Evolutionary conservation across 257 asterid genomes (phyloP), one percentile per base, ranked within the genome.

Genomic region (Plectranthus barbatus): DNA sequence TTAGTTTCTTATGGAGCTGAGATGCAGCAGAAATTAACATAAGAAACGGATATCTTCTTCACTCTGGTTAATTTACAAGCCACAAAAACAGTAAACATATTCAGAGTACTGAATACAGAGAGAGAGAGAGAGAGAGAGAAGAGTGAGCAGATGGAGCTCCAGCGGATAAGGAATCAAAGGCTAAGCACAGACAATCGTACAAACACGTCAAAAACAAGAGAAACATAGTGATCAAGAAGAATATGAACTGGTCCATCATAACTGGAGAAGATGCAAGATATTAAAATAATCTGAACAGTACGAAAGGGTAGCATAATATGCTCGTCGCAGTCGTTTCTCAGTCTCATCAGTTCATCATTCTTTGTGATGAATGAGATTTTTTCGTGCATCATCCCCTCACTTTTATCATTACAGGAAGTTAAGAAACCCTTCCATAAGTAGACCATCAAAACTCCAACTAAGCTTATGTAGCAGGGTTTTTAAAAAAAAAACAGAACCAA

Each of bases 1-100:
- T 72, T 71, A 80, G 83, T 60, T 85, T 76, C 48, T 52, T 55
- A 59, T 83, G 95, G 78, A 67, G 74, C 98, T 92, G 84, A 71
- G 74, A 50, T 56, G 52, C 58, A 45, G 52, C 34, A 63, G 49
- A 74, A 36, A 47, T 33, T 33, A 58, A 58, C 31, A 64, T 61
- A 19, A 62, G 2, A 53, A 54, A 51, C 15, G 18, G 50, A 54
- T 44, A 19, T 45, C 63, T 29, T 19, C 36, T 23, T 7, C 39
- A 62, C 47, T 58, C 59, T 42, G 24, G 17, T 21, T 18, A 51
- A 29, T 42, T 21, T 58, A 3, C 49, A 23, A 36, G 51, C 61
- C 47, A 18, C 0, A 21, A 17, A 37, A 40, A 39, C 5, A 44
- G 44, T 50, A 46, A 60, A 34, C 51, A 45, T 14, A 40, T 6